Percentiles rank a stretch among this genome's conserved stretches.
phyloP scores from a whole-genome alignment of 2,329 filamentous ascomycete species.

The Parascedosporium putredinis region DNA sequence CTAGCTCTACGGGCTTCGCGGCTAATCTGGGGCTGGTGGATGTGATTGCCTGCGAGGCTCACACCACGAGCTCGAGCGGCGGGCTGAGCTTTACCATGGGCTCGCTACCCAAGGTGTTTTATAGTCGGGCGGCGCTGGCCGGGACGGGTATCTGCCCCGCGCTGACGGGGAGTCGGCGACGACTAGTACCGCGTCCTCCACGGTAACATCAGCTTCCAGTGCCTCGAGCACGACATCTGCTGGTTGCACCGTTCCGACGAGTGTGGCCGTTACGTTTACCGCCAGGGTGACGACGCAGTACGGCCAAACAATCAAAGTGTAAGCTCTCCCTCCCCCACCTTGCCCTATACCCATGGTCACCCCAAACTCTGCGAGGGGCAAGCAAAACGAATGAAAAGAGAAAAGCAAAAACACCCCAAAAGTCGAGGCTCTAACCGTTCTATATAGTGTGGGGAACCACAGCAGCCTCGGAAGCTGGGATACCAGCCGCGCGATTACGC shows the following conservation, averaged over 20 bases:
- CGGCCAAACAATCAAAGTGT: constrained; percentile 40
- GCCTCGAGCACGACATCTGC: neutral
- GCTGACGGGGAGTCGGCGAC: constrained; percentile 1
- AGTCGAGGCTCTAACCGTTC: no score
- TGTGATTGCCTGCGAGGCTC: constrained; percentile 9
- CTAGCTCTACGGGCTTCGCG: constrained; percentile 10
- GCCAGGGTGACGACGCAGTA: constrained; percentile 31
- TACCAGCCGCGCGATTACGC: constrained; percentile 30
- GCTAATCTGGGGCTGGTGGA: constrained; percentile 10
- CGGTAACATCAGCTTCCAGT: neutral
- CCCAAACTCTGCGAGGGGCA: no score
- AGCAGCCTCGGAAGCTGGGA: constrained; percentile 35
- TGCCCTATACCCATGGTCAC: no score
- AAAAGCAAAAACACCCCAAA: no score
- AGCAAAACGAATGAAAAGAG: no score
- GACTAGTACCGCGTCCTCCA: neutral
- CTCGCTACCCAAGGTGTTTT: constrained; percentile 11
- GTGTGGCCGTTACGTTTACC: constrained; percentile 31
- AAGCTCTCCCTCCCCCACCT: constrained; percentile 24
- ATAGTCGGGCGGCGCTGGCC: constrained; percentile 8
- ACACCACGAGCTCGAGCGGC: constrained; percentile 10
- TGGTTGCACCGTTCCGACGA: neutral
- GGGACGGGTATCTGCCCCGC: constrained; percentile 9
- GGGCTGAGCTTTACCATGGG: constrained; percentile 10
- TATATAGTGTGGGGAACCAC: neutral